Base-by-base conservation (phyloP, 1,284 basidiomycete species). In the Coniferiporia sulphurascens region DNA sequence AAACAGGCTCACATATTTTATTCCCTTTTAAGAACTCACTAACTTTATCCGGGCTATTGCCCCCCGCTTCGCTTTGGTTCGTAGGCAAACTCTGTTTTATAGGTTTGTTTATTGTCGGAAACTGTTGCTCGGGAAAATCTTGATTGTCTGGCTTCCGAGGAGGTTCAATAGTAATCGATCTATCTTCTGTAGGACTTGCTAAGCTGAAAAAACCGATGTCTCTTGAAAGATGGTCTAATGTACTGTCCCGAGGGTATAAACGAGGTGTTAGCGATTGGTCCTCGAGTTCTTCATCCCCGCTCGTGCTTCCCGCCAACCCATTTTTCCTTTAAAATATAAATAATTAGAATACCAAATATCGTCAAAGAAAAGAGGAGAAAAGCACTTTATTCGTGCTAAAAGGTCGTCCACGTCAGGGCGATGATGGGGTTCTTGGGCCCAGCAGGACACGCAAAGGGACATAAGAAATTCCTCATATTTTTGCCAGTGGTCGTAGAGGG, bases 331-430 rank as follows among this genome's bases (percentile, higher is more conserved):
- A 32, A 15, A 15, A 4, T 22, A 27, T 27, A 27, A 27, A 27
- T 27, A 17, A 32, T 45, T 15, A 13, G n/a, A 41, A 19, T 15
- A 19, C 3, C 13, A 9, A 22, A 41, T 7, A 32, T 15, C 4
- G n/a, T 3, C 27, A 27, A 27, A 27, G 27, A 32, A 45, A 44
- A 13, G 19, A 38, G 38, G n/a, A 35, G 9, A 15, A 13, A 7
- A 35, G 13, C 34, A 1, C 58, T 36, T 43, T 36, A 59, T 10
- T 48, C 41, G 15, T n/a, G 8, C 35, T 22, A 13, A 12, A 8
- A 59, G n/a, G 7, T 21, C 41, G 12, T 59, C 12, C 19, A 51
- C 41, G 13, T 22, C 22, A 12, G 58, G 58, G 12, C 58, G 52
- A 10, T 59, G 45, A 17, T n/a, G 19, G 4, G 58, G 52, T 7